phyloP scores from a whole-genome alignment of 1,284 basidiomycete genomes.

The Malassezia japonica region DNA sequence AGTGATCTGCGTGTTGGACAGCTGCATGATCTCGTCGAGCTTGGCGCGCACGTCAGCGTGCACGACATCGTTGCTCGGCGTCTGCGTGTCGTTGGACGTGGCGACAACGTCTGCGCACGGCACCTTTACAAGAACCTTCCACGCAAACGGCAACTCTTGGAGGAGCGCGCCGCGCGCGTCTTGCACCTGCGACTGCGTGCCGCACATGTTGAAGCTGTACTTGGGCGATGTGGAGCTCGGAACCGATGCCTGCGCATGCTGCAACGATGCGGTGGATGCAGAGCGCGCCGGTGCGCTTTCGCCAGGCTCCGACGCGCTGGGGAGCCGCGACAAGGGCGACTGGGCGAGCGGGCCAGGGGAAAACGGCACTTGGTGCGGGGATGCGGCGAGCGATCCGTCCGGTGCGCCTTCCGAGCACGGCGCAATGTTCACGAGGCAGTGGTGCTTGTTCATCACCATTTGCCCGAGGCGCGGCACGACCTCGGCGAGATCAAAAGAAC shows the following conservation, averaged over 20 bases:
- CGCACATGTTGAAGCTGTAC: conserved; percentile 67
- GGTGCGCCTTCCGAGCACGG: conserved; percentile 15
- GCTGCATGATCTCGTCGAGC: conserved; percentile 81
- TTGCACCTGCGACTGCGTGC: conserved; percentile 86
- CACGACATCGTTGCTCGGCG: conserved; percentile 54
- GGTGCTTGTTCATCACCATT: conserved; percentile 37
- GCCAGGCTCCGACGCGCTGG: not conserved
- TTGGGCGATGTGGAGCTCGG: not conserved
- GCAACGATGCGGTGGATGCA: not conserved
- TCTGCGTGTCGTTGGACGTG: conserved; percentile 15
- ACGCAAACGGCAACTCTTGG: conserved; percentile 77
- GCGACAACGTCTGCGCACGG: conserved; percentile 76
- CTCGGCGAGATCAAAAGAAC: no score
- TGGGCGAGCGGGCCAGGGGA: not conserved
- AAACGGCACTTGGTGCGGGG: conserved; percentile 16
- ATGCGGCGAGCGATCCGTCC: conserved; percentile 20
- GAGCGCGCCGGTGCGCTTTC: not conserved
- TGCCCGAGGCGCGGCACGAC: conserved; percentile 17
- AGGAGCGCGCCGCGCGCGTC: conserved; percentile 74
- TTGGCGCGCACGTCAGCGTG: conserved; percentile 76
- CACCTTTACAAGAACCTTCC: conserved; percentile 74
- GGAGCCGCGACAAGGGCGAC: not conserved
- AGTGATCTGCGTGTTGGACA: conserved; percentile 76
- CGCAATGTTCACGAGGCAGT: conserved; percentile 35
- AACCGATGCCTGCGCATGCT: not conserved